Evolutionary conservation across 2,329 filamentous ascomycete genomes (phyloP).

Genomic region (Trichoderma sp.): DNA sequence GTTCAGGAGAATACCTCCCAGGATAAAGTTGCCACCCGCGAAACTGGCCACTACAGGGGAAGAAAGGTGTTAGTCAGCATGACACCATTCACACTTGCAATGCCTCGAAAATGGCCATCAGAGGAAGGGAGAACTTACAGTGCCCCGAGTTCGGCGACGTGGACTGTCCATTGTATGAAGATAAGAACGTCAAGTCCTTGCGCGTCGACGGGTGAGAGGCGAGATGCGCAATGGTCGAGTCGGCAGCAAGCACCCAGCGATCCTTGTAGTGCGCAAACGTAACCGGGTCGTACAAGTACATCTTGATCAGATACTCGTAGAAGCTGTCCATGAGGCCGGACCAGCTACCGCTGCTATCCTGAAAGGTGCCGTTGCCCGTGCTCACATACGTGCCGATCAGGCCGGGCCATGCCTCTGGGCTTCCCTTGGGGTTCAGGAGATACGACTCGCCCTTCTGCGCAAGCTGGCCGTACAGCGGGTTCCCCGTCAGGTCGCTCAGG

Average conservation of each 20-base stretch:
- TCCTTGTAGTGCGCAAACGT: slow-evolving; percentile 69
- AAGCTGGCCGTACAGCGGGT: slow-evolving; percentile 66
- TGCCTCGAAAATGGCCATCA: neutral
- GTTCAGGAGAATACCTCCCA: slow-evolving; percentile 72
- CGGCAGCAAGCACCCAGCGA: slow-evolving; percentile 73
- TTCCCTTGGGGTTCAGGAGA: slow-evolving; percentile 62
- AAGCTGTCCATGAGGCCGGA: slow-evolving; percentile 75
- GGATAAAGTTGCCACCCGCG: slow-evolving; percentile 80
- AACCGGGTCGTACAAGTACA: slow-evolving; percentile 75
- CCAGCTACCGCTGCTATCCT: slow-evolving; percentile 72
- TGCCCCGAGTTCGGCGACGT: slow-evolving; percentile 53
- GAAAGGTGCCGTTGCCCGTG: slow-evolving; percentile 66
- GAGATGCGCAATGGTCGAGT: slow-evolving; percentile 73
- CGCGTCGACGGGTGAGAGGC: slow-evolving; percentile 66
- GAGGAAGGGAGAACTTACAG: slow-evolving; percentile 43
- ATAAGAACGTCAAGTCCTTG: slow-evolving; percentile 73
- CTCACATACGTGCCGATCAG: slow-evolving; percentile 70
- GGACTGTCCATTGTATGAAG: slow-evolving; percentile 54
- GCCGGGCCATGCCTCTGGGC: slow-evolving; percentile 73
- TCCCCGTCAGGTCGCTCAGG: slow-evolving; percentile 72
- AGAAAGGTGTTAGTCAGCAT: neutral
- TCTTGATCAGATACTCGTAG: slow-evolving; percentile 91
- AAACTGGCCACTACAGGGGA: slow-evolving; percentile 69
- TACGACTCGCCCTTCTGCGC: slow-evolving; percentile 69
- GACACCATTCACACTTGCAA: neutral